These are phyloP conservation scores for Kluyveromyces nonfermentans DNA, from an alignment of 805 yeast species.

Conservation along the genomic window DNA sequence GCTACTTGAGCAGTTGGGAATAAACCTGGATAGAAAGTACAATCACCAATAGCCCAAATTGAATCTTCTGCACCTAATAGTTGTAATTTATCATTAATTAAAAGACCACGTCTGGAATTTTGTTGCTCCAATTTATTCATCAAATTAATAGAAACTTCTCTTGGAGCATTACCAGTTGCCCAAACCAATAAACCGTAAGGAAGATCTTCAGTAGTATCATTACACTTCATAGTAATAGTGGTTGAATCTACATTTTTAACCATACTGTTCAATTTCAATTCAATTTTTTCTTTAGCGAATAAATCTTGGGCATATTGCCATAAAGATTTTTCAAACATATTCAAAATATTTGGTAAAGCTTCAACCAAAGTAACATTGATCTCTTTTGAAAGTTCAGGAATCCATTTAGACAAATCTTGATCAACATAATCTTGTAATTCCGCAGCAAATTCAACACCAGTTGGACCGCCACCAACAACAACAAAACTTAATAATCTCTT, in stretches of 20 bases:
- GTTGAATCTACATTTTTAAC: constrained; percentile 74
- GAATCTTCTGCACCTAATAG: constrained; percentile 70
- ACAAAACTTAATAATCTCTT: constrained; percentile 77
- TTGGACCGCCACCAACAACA: constrained; percentile 98
- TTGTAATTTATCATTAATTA: constrained; percentile 73
- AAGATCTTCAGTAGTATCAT: constrained; percentile 61
- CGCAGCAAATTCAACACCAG: constrained; percentile 97
- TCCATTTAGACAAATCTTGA: constrained; percentile 83
- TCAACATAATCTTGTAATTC: constrained; percentile 90
- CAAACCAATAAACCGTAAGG: constrained; percentile 92
- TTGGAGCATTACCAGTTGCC: constrained; percentile 96
- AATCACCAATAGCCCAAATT: constrained; percentile 88
- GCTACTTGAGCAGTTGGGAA: constrained; percentile 99
- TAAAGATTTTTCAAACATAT: constrained; percentile 59
- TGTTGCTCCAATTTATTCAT: constrained; percentile 64
- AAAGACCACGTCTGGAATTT: constrained; percentile 82
- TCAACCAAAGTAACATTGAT: constrained; percentile 79
- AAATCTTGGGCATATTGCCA: constrained; percentile 73
- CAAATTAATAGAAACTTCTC: constrained; percentile 61
- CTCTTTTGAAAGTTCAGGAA: constrained; percentile 77
- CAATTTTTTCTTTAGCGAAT: constrained; percentile 58
- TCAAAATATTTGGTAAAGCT: constrained; percentile 83
- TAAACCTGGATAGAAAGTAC: constrained; percentile 75
- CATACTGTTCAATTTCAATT: constrained; percentile 75
- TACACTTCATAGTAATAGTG: constrained; percentile 59